Evolutionary conservation across 2,329 filamentous ascomycete species (phyloP), one percentile per base, ranked within the genome.

Genomic region (Fusarium tupiense): DNA sequence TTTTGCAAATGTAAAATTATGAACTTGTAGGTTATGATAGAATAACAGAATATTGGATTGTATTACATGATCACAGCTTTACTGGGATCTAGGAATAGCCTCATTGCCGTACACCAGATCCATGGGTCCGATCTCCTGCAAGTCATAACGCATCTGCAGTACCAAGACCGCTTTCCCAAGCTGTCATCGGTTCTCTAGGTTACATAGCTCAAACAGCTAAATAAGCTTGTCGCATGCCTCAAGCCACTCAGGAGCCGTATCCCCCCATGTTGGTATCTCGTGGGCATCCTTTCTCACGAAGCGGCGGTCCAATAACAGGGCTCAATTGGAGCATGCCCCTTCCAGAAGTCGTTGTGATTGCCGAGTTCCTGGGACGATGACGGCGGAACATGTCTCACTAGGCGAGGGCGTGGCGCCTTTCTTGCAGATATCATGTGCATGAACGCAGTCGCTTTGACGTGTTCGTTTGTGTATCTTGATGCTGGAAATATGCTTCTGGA

Each of bases 291-390:
- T 53, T 63, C 58, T 50, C 35, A 60, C 40, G 38, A 58, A 31
- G 20, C 24, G 31, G n/a, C 38, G 52, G 43, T 52, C 72, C 69
- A 74, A 75, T 74, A 57, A 38, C 13, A 57, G 35, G 24, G 31
- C 56, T 61, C 50, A 70, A 63, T 73, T 61, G 46, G 46, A 73
- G 64, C 72, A 74, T 74, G 72, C 64, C 58, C 69, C 64, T 75
- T 64, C 43, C 20, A 72, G 52, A 61, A 61, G 58, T 64, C 49
- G 37, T 49, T 50, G 29, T 44, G 61, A 67, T 75, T 74, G 72
- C 61, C 54, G 38, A 38, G 72, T 66, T n/a, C 64, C 64, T 67
- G 64, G 40, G 46, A 60, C 54, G 26, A 50, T 61, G 46, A 58
- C 54, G 40, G 64, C 33, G 35, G 19, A 43, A 29, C 8, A 31